Base-by-base conservation (phyloP, 768 basidiomycete genomes). In the Kwoniella sp. region DNA sequence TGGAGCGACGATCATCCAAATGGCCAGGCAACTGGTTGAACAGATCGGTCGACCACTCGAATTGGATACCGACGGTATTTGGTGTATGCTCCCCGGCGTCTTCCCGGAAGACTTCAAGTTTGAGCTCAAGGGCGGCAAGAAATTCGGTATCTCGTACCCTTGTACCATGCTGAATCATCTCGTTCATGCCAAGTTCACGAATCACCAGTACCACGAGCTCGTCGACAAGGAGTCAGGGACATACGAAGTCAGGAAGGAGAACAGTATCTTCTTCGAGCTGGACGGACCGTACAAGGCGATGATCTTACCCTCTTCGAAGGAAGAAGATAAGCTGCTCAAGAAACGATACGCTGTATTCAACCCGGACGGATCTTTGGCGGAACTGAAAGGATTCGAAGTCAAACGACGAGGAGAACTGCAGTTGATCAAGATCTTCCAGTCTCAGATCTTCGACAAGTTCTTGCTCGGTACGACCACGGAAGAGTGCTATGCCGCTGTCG, bases 91-190 rank as follows among this genome's bases (percentile, higher is more conserved):
- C 25, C 96, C 96, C 3, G 93, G 92, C 2, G 87, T 93, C 13
- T 99, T 99, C 81, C 96, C 96, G 1, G 96, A 98, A 82, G 92
- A 96, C 81, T 98, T 97, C 87, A 89, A 88, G 79, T 97, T 98
- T 85, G 88, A 93, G 77, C 85, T 97, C 65, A 83, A 84, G 51
- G 89, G 86, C 72, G 95, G 96, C 64, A 97, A 97, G 83, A 83
- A 88, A 7, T 87, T 97, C 69, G 83, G 85, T 7, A 88, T 99
- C 73, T 97, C 94, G 22, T 99, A 98, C 77, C 96, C 96, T 0
- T 98, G 96, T 81, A 98, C 94, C 4, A 99, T 99, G 95, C 87
- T 99, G 66, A 99, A 99, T 76, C 96, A 99, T 76, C 88, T 98
- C 68, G 95, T 98, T 47, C 86, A 98, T 74, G 93, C 89, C 37